phyloP scores from a whole-genome alignment of 176 grass and related monocot species.

The Oryza glaberrima region DNA sequence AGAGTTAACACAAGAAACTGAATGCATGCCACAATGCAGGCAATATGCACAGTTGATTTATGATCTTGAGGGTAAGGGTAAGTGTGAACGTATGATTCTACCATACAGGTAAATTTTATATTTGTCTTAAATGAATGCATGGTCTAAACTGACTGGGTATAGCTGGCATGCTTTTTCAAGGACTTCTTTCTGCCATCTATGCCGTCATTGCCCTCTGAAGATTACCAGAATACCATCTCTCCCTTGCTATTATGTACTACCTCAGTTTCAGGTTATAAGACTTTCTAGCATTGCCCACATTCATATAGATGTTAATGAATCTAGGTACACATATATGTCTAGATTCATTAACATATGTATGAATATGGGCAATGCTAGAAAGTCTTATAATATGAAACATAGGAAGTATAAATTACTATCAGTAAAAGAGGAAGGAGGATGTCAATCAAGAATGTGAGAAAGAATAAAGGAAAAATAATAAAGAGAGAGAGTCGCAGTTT shows the following conservation, averaged over 20 bases:
- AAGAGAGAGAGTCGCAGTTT: background rate
- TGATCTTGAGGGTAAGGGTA: background rate
- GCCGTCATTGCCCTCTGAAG: background rate
- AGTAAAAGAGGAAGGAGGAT: background rate
- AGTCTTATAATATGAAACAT: too few relatives aligned
- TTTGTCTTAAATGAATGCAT: conserved; percentile 15
- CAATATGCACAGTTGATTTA: background rate
- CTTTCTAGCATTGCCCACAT: too few relatives aligned
- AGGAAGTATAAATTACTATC: background rate
- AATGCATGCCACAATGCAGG: background rate
- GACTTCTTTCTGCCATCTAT: background rate
- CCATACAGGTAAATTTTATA: background rate
- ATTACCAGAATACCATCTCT: background rate
- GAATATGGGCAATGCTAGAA: too few relatives aligned
- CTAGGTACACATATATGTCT: too few relatives aligned
- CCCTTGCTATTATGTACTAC: background rate
- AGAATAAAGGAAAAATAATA: conserved; percentile 7
- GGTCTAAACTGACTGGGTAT: background rate
- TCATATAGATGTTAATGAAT: too few relatives aligned
- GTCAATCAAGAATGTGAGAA: conserved; percentile 2
- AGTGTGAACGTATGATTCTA: background rate
- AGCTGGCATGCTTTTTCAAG: background rate
- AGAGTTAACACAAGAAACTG: background rate
- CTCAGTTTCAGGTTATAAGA: too few relatives aligned
- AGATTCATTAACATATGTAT: too few relatives aligned